Evolutionary conservation across 257 asterid genomes (phyloP), one percentile per base, ranked within the genome.

Genomic region (Catharanthus roseus): DNA sequence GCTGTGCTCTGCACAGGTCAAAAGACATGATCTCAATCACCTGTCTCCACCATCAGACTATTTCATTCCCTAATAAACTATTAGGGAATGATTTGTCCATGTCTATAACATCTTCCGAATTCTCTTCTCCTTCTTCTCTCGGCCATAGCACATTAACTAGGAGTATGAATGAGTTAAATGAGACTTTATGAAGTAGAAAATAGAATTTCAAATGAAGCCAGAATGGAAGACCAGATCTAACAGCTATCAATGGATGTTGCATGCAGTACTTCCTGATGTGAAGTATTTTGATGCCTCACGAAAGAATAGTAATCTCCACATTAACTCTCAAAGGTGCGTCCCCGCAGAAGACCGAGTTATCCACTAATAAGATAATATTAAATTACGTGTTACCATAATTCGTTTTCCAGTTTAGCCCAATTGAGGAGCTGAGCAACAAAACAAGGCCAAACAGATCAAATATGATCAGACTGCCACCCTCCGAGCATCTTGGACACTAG

Each of bases 1-100:
- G 74, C 72, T 85, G 84, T 21, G 86, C 77, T 0, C 68, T 85
- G 42, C 86, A 85, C 77, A 77, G 74, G 16, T 41, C 67, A 6
- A 53, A 69, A 69, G 65, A 16, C n/a, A 44, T 47, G 10, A 47
- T 67, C 28, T 65, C 61, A 0, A 5, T 49, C 10, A 53, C 53
- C 6, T 81, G 88, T 75, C 68, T 33, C 31, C 80, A 74, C 65
- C 75, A 65, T 34, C 67, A 61, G 28, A 65, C 71, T 21, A 60
- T 77, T 10, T 0, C 42, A 7, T 69, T 75, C 50, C 33, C 19
- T 72, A 77, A 76, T 68, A 77, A 77, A 18, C 64, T 29, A 53
- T 66, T 78, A 56, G 47, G 79, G 74, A 54, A 42, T 80, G 75
- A 72, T 69, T 78, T 16, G 34, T 67, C 80, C 69, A 12, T 60